Conservation (phyloP, 129 eudicot genomes). For the Silybum marianum region DNA sequence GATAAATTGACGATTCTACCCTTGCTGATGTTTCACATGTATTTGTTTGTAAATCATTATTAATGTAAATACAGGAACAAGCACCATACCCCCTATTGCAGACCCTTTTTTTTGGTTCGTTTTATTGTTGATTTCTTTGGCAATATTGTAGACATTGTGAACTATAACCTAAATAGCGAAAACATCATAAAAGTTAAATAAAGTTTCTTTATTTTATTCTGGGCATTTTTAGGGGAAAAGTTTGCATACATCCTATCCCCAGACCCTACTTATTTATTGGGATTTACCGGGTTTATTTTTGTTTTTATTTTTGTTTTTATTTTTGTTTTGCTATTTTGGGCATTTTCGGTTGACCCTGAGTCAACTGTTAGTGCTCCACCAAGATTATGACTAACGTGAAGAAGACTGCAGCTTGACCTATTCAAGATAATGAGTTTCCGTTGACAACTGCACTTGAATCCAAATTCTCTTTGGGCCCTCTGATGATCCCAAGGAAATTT, state of each 20-base stretch:
- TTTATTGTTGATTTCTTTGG: constrained; percentile 17
- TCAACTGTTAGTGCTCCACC: constrained; percentile 22
- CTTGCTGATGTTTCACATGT: constrained; percentile 13
- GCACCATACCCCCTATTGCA: background rate
- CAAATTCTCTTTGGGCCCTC: background rate
- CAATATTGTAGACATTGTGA: background rate
- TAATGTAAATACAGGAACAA: constrained; percentile 3
- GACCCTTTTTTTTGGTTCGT: background rate
- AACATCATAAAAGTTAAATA: background rate
- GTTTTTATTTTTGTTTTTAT: no score
- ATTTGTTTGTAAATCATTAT: constrained; percentile 9
- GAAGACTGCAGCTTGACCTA: constrained; percentile 8
- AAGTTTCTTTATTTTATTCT: constrained; percentile 2
- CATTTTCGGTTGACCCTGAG: constrained; percentile 22
- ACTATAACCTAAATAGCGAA: background rate
- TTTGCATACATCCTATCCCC: no score
- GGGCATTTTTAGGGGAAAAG: background rate
- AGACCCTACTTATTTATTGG: no score
- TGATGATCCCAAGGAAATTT: constrained; percentile 27
- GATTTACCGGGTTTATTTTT: background rate
- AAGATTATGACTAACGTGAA: constrained; percentile 20
- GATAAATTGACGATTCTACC: background rate
- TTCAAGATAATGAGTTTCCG: background rate
- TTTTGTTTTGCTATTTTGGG: background rate
- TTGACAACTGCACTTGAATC: background rate